Evolutionary conservation across 2,329 filamentous ascomycete species (phyloP).

Genomic region (Ophiocordyceps polyrhachis-furcata): DNA sequence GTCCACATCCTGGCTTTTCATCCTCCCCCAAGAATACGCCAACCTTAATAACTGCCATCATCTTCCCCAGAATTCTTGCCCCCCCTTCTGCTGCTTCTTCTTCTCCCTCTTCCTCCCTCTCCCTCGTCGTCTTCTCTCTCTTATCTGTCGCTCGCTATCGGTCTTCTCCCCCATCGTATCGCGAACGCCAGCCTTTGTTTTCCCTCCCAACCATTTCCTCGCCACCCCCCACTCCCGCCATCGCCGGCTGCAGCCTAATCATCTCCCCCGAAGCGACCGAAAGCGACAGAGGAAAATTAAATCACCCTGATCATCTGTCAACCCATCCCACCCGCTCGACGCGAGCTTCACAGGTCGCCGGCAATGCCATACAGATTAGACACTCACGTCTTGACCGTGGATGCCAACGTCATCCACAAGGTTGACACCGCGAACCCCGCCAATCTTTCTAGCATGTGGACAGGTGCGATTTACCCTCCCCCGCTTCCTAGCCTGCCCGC

Average conservation of each 20-base stretch:
- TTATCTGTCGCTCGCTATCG: neutral
- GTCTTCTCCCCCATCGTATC: neutral
- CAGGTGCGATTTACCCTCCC: slow-evolving; percentile 43
- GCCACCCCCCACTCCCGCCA: too few relatives aligned
- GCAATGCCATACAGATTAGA: slow-evolving; percentile 69
- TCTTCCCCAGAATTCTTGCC: slow-evolving; percentile 3
- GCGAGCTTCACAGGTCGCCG: slow-evolving; percentile 18
- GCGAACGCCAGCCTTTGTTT: neutral
- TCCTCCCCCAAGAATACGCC: slow-evolving; percentile 2
- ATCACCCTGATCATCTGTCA: too few relatives aligned
- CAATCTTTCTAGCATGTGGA: slow-evolving; percentile 94
- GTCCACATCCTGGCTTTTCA: slow-evolving; percentile 1
- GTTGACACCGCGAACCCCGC: slow-evolving; percentile 86
- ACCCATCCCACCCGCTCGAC: neutral
- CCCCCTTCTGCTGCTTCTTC: neutral
- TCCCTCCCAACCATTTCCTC: too few relatives aligned
- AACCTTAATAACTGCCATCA: slow-evolving; percentile 4
- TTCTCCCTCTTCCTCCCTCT: neutral
- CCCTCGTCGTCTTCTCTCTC: slow-evolving; percentile 1
- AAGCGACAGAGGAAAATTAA: too few relatives aligned
- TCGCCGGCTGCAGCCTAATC: too few relatives aligned
- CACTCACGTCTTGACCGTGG: slow-evolving; percentile 76
- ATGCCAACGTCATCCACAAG: slow-evolving; percentile 81
- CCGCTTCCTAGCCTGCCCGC: neutral
- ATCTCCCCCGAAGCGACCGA: too few relatives aligned